Evolutionary conservation across 306 rosid genomes (phyloP), one percentile per base, ranked within the genome.

Genomic region (Notholithocarpus densiflorus): DNA sequence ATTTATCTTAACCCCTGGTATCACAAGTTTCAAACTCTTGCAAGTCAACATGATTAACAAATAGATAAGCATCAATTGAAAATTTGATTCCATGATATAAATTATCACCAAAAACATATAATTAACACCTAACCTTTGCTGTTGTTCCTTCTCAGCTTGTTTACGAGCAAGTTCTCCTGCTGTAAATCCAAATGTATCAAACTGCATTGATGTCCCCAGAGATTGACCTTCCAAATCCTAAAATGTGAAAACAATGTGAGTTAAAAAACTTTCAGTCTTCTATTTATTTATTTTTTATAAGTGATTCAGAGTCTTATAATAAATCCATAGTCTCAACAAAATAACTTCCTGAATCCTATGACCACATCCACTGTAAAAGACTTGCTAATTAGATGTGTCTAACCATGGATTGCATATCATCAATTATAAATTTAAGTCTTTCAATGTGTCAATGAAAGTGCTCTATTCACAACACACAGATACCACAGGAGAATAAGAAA

Each of bases 131-230:
- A 66, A 95, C 99, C 99, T 93, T 77, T 90, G 90, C 53, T 91
- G 89, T 72, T 93, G 98, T 60, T 93, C 99, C 90, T 91, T 89
- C 86, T 93, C 96, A 62, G 92, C 96, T 83, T 95, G 93, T 86
- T 93, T 90, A 61, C 86, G 96, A 82, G 96, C 97, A 79, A 88
- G 71, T 84, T 95, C 98, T 74, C 89, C 88, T 56, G 96, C 93
- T 31, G 99, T 91, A 69, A 78, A 87, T 79, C 99, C 99, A 83
- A 93, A 95, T 53, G 99, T 93, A 80, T 95, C 99, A 81, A 95
- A 95, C 92, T 93, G 93, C 4, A 88, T 80, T 19, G 99, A 89
- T 9, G 96, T 93, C 81, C 94, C 94, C 85, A 95, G 76, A 75
- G 89, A 82, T 77, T 29, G 94, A 77, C 97, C 97, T 84, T 91